These are phyloP conservation scores for Mortierella sp. DNA, from an alignment of 371 early-diverging fungal species.

Conservation along the genomic window DNA sequence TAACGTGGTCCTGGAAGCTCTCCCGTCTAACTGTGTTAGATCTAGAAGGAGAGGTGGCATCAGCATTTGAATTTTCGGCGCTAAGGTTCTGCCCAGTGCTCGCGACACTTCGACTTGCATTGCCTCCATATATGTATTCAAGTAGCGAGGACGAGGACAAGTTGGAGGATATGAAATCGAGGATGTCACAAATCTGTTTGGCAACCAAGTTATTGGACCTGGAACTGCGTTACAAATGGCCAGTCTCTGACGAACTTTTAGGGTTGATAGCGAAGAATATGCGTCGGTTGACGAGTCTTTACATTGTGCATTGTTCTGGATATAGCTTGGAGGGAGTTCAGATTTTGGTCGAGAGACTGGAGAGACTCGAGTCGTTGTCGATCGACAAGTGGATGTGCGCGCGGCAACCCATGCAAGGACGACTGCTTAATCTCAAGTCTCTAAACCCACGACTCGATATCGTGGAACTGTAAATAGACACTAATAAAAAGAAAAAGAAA, in stretches of 20 bases:
- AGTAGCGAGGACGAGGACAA: slow-evolving; percentile 37
- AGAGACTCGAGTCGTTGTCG: slow-evolving; percentile 18
- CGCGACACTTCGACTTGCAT: slow-evolving; percentile 24
- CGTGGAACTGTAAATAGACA: background rate
- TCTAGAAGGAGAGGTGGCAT: slow-evolving; percentile 47
- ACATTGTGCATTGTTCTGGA: slow-evolving; percentile 26
- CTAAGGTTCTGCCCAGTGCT: slow-evolving; percentile 33
- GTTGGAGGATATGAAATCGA: slow-evolving; percentile 14
- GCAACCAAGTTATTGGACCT: slow-evolving; percentile 35
- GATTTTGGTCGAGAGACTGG: background rate
- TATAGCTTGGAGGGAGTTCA: slow-evolving; percentile 29
- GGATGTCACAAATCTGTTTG: slow-evolving; percentile 27
- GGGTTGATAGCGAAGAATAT: slow-evolving; percentile 15
- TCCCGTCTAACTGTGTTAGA: slow-evolving; percentile 26
- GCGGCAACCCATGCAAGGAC: background rate
- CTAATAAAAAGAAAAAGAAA: too few relatives aligned
- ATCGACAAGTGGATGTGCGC: slow-evolving; percentile 35
- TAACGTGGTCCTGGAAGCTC: slow-evolving; percentile 45
- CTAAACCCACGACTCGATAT: slow-evolving; percentile 17
- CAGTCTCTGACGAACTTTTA: slow-evolving; percentile 36
- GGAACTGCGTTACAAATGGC: slow-evolving; percentile 53
- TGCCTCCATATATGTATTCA: slow-evolving; percentile 48
- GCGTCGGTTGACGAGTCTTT: slow-evolving; percentile 25
- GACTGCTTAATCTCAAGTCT: slow-evolving; percentile 7
- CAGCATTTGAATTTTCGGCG: slow-evolving; percentile 34